Evolutionary conservation across 305 asterid species (phyloP).

Genomic region (Stenogyne calaminthoides): DNA sequence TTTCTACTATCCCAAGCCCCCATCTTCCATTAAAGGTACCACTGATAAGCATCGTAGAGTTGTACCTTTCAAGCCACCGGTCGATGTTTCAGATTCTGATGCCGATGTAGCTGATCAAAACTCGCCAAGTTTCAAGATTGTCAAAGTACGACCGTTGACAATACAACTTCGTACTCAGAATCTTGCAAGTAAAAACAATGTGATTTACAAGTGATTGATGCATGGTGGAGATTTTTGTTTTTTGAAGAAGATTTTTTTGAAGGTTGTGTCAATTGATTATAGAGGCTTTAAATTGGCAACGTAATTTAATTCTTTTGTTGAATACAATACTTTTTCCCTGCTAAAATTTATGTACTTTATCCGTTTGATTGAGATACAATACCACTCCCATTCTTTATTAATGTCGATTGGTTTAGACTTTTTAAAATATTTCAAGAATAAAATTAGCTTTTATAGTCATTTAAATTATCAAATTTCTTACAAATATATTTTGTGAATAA

Average conservation of each 20-base stretch:
- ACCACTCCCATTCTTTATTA: no score
- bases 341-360: neutral
- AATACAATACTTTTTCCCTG: no score
- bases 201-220: neutral
- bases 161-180: neutral
- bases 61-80: neutral
- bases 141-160: conserved; percentile 7
- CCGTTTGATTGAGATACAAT: no score
- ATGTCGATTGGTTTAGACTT: no score
- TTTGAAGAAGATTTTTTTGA: neutral
- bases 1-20: conserved; percentile 46
- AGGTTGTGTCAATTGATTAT: no score
- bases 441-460: no score
- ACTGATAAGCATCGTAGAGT: neutral
- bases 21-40: neutral
- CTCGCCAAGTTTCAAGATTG: neutral
- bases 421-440: no score
- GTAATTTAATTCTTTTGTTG: neutral
- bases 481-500: no score
- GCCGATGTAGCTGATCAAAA: neutral
- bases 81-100: neutral
- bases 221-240: neutral
- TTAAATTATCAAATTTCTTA: no score
- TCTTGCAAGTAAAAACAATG: neutral
- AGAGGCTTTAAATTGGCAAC: neutral